Evolutionary conservation across 306 rosid genomes (phyloP).

Genomic region (Abrus pulchellus): DNA sequence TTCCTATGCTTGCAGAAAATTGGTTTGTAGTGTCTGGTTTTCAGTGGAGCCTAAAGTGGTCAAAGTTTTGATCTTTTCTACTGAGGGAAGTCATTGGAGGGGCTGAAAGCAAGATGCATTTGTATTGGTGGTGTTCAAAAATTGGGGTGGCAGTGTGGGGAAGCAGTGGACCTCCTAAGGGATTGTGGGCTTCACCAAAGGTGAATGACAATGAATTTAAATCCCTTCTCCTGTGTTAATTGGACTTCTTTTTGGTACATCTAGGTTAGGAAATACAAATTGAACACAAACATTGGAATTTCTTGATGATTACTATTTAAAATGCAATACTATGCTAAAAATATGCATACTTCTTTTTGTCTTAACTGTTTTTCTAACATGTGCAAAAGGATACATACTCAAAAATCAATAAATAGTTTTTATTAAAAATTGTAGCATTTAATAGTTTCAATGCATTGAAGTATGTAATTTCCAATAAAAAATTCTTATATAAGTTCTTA

Average conservation of each 20-base stretch:
- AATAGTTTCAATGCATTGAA: too few species aligned
- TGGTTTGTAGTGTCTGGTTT: constrained; percentile 42
- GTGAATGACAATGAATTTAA: constrained; percentile 46
- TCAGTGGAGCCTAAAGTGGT: background rate
- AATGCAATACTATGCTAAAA: constrained; percentile 6
- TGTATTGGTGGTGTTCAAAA: constrained; percentile 40
- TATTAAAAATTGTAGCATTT: too few species aligned
- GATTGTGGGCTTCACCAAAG: constrained; percentile 66
- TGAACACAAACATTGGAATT: background rate
- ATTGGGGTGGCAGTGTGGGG: constrained; percentile 49
- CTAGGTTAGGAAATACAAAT: background rate
- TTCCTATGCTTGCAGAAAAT: constrained; percentile 37
- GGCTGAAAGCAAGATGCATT: constrained; percentile 43
- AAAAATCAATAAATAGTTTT: too few species aligned
- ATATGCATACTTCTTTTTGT: background rate
- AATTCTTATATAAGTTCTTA: too few species aligned
- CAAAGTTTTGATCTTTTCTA: constrained; percentile 28
- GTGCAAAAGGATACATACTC: too few species aligned
- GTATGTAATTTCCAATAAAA: too few species aligned
- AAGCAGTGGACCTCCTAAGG: constrained; percentile 70
- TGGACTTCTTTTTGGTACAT: constrained; percentile 21
- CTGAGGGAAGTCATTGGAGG: constrained; percentile 39
- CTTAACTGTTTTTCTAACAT: too few species aligned
- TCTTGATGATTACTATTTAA: constrained; percentile 13
- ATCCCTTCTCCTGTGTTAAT: constrained; percentile 23